These are phyloP conservation scores for Sicyos edulis DNA, from an alignment of 306 rosid species.

Conservation along the genomic window DNA sequence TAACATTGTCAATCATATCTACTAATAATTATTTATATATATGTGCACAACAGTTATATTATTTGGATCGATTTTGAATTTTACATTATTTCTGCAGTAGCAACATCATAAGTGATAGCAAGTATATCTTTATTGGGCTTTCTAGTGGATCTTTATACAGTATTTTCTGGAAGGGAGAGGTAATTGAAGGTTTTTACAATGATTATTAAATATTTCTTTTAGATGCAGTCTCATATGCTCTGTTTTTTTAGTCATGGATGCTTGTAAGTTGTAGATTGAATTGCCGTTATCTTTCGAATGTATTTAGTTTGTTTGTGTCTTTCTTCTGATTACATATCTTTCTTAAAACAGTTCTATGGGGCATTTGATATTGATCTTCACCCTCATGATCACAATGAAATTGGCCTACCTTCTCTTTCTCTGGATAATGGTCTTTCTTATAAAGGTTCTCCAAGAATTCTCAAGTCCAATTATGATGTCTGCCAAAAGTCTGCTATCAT, in stretches of 20 bases:
- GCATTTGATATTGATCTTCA: conserved; percentile 54
- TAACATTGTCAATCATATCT: neutral
- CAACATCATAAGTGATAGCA: conserved; percentile 73
- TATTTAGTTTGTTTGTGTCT: neutral
- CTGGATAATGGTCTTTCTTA: conserved; percentile 59
- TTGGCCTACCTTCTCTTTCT: conserved; percentile 38
- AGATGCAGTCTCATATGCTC: conserved; percentile 3
- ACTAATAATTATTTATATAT: neutral
- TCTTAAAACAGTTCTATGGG: conserved; percentile 73
- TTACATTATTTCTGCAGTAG: conserved; percentile 51
- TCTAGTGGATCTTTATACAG: conserved; percentile 82
- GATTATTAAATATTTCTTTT: neutral
- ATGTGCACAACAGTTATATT: conserved; percentile 15
- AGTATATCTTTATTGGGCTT: conserved; percentile 81
- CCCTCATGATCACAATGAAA: conserved; percentile 39
- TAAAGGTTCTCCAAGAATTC: conserved; percentile 39
- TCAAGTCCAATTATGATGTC: conserved; percentile 32
- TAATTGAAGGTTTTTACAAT: conserved; percentile 29
- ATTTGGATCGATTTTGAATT: conserved; percentile 22
- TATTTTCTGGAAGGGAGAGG: conserved; percentile 98
- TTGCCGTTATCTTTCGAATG: neutral
- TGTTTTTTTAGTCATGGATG: neutral
- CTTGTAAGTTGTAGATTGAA: neutral
- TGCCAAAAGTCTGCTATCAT: conserved; percentile 51
- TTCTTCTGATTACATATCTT: conserved; percentile 25